phyloP scores from a whole-genome alignment of 83 land plant genomes.

The Picea mariana region DNA sequence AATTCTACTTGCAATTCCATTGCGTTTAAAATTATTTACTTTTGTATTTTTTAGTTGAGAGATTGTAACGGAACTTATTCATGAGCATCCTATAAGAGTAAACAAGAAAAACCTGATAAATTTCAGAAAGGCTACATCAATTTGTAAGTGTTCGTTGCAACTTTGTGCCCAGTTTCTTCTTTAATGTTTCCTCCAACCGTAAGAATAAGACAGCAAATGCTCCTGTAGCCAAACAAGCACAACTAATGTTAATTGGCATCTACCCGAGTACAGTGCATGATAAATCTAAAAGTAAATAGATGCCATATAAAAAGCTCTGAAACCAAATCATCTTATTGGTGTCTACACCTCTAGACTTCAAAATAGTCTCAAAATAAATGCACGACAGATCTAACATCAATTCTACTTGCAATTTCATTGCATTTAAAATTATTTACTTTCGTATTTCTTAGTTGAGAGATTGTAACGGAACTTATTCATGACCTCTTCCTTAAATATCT shows the following conservation, averaged over 20 bases:
- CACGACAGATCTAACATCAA: too few species aligned
- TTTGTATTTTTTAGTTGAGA: too few species aligned
- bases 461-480: too few species aligned
- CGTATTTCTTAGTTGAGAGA: too few species aligned
- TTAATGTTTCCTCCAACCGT: constrained; percentile 4
- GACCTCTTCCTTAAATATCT: too few species aligned
- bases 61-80: too few species aligned
- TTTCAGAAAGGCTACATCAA: neutral
- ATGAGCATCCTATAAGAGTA: too few species aligned
- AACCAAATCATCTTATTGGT: neutral
- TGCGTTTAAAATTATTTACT: too few species aligned
- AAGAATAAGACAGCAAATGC: neutral
- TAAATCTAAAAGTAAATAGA: neutral
- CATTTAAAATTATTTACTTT: too few species aligned
- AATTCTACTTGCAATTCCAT: too few species aligned
- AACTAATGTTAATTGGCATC: neutral
- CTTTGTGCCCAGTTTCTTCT: neutral
- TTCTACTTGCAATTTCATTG: too few species aligned
- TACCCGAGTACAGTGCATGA: neutral
- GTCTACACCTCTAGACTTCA: neutral
- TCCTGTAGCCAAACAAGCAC: neutral
- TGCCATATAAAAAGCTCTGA: neutral
- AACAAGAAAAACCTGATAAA: neutral
- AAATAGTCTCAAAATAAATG: neutral
- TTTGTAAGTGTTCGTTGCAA: neutral